Base-by-base conservation (phyloP, 352 stramenopile species). In the Phytophthora fragariae region DNA sequence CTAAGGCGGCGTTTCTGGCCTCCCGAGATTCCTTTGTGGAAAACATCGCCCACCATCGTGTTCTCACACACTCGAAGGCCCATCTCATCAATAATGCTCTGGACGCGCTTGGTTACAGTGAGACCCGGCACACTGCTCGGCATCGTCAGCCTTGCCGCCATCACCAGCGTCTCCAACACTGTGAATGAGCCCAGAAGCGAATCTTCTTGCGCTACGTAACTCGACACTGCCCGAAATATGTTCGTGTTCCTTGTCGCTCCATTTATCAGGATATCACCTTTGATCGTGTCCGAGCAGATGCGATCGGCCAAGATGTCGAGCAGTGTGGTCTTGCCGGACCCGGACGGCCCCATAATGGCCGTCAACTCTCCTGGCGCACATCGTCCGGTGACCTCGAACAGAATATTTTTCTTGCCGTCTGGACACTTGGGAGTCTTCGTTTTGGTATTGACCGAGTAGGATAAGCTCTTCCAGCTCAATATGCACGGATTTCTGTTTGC, bases 1-100 rank as follows among this genome's bases (percentile, higher is more conserved):
- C 92, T 95, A 35, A 99, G 81, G 4, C 96, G 83, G 58, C 98
- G 98, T 58, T 90, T 88, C 72, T 99, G 81, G 86, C 93, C 82
- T 84, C 93, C 76, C 1, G 85, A 93, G 52, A 98, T 84, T 0
- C 91, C 92, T 68, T 95, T 91, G 64, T 86, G 79, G 62, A 97
- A 97, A 7, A 96, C 76, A 60, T 94, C 91, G 14, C 91, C 92
- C 0, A 97, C 86, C 54, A 81, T 77, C 6, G 90, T 93, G 53
- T 80, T 65, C 24, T 77, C 68, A 31, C 81, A 92, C 3, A 73
- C 77, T 11, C 81, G 80, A 3, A 95, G 75, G 0, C 86, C 86
- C 82, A 93, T 91, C 19, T 86, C 83, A 50, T 88, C 79, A 29
- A 93, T 81, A 50, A 89, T 77, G 6, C 72, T 72, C 24, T 92